phyloP scores from a whole-genome alignment of 2,329 filamentous ascomycete genomes.

The Aspergillus brasiliensis region DNA sequence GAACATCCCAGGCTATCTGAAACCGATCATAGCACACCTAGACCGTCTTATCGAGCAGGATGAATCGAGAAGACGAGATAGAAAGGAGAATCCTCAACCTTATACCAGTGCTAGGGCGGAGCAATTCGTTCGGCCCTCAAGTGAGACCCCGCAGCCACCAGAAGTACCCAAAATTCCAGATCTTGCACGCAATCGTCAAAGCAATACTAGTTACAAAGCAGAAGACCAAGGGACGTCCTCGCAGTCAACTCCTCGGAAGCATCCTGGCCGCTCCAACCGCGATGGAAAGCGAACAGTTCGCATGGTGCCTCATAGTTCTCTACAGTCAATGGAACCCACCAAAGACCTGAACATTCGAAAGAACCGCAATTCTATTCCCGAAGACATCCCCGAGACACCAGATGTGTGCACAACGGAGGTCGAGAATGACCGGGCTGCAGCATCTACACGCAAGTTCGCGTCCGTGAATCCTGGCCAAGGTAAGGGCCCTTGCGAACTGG shows the following conservation, averaged over 20 bases:
- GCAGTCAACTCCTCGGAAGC: slow-evolving; percentile 9
- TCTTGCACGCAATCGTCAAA: not conserved
- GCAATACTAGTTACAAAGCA: slow-evolving; percentile 4
- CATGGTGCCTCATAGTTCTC: slow-evolving; percentile 57
- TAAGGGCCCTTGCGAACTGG: slow-evolving; percentile 37
- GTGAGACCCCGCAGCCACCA: slow-evolving; percentile 42
- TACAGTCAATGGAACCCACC: slow-evolving; percentile 46
- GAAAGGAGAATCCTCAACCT: slow-evolving; percentile 8
- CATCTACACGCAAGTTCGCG: slow-evolving; percentile 8
- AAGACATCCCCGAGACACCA: slow-evolving; percentile 1
- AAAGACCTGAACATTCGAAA: slow-evolving; percentile 61
- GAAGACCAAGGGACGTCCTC: slow-evolving; percentile 9
- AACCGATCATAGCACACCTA: slow-evolving; percentile 62
- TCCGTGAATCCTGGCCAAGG: slow-evolving; percentile 29
- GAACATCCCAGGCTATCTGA: slow-evolving; percentile 54
- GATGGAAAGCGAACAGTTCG: slow-evolving; percentile 55
- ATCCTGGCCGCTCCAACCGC: slow-evolving; percentile 14
- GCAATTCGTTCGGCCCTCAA: slow-evolving; percentile 16
- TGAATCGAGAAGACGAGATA: slow-evolving; percentile 14
- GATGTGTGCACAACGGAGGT: slow-evolving; percentile 15
- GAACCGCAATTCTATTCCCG: slow-evolving; percentile 18
- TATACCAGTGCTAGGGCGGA: slow-evolving; percentile 17
- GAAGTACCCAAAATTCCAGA: slow-evolving; percentile 54
- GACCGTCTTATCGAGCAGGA: slow-evolving; percentile 57
- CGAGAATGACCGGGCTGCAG: slow-evolving; percentile 16